Evolutionary conservation across 176 grass and related monocot genomes (phyloP).

Genomic region (Miscanthus lutarioriparius): DNA sequence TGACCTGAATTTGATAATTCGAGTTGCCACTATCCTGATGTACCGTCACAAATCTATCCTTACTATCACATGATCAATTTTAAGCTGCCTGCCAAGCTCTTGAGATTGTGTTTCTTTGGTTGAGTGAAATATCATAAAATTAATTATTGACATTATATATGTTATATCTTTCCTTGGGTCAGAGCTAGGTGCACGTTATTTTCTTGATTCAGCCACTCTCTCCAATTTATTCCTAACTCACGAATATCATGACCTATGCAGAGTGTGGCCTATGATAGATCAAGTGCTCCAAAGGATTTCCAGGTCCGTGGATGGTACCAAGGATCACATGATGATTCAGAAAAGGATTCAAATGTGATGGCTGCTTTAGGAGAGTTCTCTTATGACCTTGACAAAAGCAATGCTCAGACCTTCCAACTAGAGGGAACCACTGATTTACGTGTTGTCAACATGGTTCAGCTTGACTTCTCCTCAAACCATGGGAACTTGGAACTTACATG

Average conservation of each 20-base stretch:
- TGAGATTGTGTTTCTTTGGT: not conserved
- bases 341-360: slow-evolving; percentile 7
- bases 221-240: slow-evolving; percentile 10
- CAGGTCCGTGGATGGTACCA: slow-evolving; percentile 63
- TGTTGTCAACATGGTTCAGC: slow-evolving; percentile 57
- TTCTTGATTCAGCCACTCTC: not conserved
- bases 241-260: slow-evolving; percentile 33
- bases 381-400: slow-evolving; percentile 70
- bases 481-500: slow-evolving; percentile 66
- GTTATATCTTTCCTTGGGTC: not conserved
- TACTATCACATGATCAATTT: not conserved
- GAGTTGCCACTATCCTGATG: not conserved
- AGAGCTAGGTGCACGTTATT: not conserved
- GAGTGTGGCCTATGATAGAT: slow-evolving; percentile 83
- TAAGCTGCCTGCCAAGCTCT: not conserved
- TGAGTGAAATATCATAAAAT: not conserved
- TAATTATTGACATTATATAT: not conserved
- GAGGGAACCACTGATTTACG: slow-evolving; percentile 13
- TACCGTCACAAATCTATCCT: not conserved
- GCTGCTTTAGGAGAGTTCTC: slow-evolving; percentile 54
- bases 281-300: slow-evolving; percentile 84
- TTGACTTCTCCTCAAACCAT: slow-evolving; percentile 76
- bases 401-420: slow-evolving; percentile 75
- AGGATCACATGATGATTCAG: slow-evolving; percentile 40
- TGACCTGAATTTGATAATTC: not conserved